Evolutionary conservation across 2,329 filamentous ascomycete genomes (phyloP).

Genomic region (Diplocarpon rosae): DNA sequence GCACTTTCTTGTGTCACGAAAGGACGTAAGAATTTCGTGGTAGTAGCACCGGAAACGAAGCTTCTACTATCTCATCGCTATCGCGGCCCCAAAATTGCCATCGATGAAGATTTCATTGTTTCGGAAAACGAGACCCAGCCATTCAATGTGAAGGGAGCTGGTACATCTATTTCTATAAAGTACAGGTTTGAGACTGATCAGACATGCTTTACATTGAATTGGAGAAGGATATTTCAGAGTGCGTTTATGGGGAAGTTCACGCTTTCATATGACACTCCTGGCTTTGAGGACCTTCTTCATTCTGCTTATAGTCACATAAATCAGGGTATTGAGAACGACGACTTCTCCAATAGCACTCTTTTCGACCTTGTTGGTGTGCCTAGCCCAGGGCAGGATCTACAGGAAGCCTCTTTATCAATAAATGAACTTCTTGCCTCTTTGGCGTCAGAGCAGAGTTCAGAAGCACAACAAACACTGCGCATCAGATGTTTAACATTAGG

Average conservation of each 20-base stretch:
- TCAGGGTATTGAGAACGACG: slow-evolving; percentile 8
- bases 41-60: slow-evolving; percentile 9
- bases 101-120: slow-evolving; percentile 22
- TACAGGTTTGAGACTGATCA: slow-evolving; percentile 4
- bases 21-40: background rate
- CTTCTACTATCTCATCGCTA: slow-evolving; percentile 4
- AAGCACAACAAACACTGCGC: slow-evolving; percentile 10
- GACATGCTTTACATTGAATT: slow-evolving; percentile 14
- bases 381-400: slow-evolving; percentile 15
- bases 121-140: slow-evolving; percentile 13
- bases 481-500: slow-evolving; percentile 15
- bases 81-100: slow-evolving; percentile 2
- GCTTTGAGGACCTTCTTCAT: slow-evolving; percentile 10
- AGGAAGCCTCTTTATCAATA: slow-evolving; percentile 15
- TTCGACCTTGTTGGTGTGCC: background rate
- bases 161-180: background rate
- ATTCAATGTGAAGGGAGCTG: background rate
- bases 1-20: slow-evolving; percentile 26
- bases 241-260: slow-evolving; percentile 1
- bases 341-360: background rate
- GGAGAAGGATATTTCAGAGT: slow-evolving; percentile 12
- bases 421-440: slow-evolving; percentile 17
- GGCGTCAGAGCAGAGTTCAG: slow-evolving; percentile 7
- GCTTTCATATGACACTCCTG: background rate
- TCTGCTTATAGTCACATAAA: slow-evolving; percentile 7